A percentile compares a stretch with the other conserved stretches of the same genome.
phyloP scores from a whole-genome alignment of 768 basidiomycete species.

The Psilocybe azurescens region DNA sequence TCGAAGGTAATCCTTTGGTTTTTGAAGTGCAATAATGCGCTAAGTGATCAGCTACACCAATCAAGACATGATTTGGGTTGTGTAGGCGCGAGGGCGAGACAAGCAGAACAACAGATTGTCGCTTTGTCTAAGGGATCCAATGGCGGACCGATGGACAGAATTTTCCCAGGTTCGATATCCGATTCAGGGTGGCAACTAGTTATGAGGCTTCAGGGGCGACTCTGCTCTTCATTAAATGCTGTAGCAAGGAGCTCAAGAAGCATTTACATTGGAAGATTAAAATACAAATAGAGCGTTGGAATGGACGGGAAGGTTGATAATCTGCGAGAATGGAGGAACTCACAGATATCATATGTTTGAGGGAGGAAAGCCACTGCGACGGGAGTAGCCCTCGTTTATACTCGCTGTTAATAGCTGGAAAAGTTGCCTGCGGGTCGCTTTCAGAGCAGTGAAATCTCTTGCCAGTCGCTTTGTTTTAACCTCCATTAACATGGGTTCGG shows the following conservation, averaged over 20 bases:
- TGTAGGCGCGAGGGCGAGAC: no score
- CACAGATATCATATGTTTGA: neutral
- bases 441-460: neutral
- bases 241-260: slow-evolving; percentile 5
- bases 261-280: neutral
- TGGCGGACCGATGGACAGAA: neutral
- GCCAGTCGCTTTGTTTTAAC: slow-evolving; percentile 1
- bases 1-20: neutral
- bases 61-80: neutral
- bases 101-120: neutral
- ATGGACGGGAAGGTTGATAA: no score
- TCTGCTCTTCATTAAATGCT: neutral
- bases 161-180: neutral
- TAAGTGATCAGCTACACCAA: slow-evolving; percentile 1
- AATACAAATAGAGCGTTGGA: neutral
- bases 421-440: neutral
- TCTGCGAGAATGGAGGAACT: slow-evolving; percentile 3
- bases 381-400: slow-evolving; percentile 28
- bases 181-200: neutral
- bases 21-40: neutral
- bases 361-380: slow-evolving; percentile 27
- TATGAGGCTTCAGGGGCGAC: neutral
- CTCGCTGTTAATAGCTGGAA: slow-evolving; percentile 21
- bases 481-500: slow-evolving; percentile 1
- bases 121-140: slow-evolving; percentile 4